Percentiles rank a stretch among this genome's conserved stretches.
phyloP scores from a whole-genome alignment of 2,329 filamentous ascomycete genomes.

The Aspergillus phoenicis region DNA sequence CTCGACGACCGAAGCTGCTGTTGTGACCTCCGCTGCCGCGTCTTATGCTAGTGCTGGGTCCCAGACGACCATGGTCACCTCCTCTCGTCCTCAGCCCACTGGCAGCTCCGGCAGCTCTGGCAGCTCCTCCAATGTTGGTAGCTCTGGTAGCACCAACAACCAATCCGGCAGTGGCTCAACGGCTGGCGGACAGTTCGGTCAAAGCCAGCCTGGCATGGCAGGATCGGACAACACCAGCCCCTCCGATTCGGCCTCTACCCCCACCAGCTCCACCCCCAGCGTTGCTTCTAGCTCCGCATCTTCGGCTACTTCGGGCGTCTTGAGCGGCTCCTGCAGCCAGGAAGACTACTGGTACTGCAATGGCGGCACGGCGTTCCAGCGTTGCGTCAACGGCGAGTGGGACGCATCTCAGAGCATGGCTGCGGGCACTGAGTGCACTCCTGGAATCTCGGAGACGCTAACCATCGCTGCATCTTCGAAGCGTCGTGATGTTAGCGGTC shows the following conservation, averaged over 20 bases:
- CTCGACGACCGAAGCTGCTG: background rate
- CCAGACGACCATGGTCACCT: background rate
- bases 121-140: background rate
- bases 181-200: background rate
- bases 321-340: conserved; percentile 20
- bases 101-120: background rate
- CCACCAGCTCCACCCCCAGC: background rate
- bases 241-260: background rate
- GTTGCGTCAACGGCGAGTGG: conserved; percentile 22
- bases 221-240: background rate
- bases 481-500: background rate
- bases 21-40: background rate
- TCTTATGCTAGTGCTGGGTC: background rate
- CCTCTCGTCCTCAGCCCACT: background rate
- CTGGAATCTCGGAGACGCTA: conserved; percentile 14
- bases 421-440: conserved; percentile 16
- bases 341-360: conserved; percentile 24
- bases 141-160: background rate
- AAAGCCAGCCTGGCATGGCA: background rate
- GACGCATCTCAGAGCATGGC: conserved; percentile 22
- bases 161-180: background rate
- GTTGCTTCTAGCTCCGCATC: background rate
- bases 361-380: conserved; percentile 27
- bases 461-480: background rate
- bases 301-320: background rate